These are phyloP conservation scores for Colletotrichum endophyticum DNA, from an alignment of 2,329 filamentous ascomycete genomes.

Conservation along the genomic window DNA sequence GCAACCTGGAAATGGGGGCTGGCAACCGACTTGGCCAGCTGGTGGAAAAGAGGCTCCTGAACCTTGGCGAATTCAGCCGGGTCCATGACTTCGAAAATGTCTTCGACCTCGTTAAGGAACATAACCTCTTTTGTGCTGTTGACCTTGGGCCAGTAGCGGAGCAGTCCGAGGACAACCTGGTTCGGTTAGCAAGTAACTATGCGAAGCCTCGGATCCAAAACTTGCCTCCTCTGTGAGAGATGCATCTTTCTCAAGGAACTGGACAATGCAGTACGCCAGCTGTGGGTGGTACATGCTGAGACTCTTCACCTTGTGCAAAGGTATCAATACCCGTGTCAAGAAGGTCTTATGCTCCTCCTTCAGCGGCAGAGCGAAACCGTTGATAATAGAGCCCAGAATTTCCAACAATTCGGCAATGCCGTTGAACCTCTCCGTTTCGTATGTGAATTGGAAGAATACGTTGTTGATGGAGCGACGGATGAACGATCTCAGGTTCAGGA, in stretches of 20 bases:
- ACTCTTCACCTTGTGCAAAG: slow-evolving; percentile 97
- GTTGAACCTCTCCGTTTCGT: slow-evolving; percentile 98
- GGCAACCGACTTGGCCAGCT: slow-evolving; percentile 95
- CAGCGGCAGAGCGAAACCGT: slow-evolving; percentile 92
- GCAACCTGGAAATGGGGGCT: slow-evolving; percentile 99
- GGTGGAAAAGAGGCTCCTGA: slow-evolving; percentile 95
- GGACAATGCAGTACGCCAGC: slow-evolving; percentile 97
- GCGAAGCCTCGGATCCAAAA: slow-evolving; percentile 18
- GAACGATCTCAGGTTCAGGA: slow-evolving; percentile 95
- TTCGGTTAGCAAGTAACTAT: background rate
- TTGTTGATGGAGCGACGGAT: slow-evolving; percentile 99
- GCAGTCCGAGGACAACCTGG: slow-evolving; percentile 88
- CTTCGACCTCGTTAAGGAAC: slow-evolving; percentile 98
- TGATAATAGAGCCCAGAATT: slow-evolving; percentile 98
- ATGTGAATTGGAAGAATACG: slow-evolving; percentile 99
- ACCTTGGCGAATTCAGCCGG: slow-evolving; percentile 98
- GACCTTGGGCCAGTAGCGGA: slow-evolving; percentile 98
- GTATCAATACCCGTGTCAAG: slow-evolving; percentile 88
- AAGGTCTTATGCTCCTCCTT: slow-evolving; percentile 99
- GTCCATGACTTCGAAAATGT: slow-evolving; percentile 99
- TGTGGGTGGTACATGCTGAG: slow-evolving; percentile 99
- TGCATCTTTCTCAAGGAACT: slow-evolving; percentile 97
- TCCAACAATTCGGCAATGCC: slow-evolving; percentile 96
- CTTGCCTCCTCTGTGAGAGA: slow-evolving; percentile 93
- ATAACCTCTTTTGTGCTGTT: slow-evolving; percentile 99